Evolutionary conservation across 257 asterid species (phyloP).

Genomic region (Fraxinus quadrangulata): DNA sequence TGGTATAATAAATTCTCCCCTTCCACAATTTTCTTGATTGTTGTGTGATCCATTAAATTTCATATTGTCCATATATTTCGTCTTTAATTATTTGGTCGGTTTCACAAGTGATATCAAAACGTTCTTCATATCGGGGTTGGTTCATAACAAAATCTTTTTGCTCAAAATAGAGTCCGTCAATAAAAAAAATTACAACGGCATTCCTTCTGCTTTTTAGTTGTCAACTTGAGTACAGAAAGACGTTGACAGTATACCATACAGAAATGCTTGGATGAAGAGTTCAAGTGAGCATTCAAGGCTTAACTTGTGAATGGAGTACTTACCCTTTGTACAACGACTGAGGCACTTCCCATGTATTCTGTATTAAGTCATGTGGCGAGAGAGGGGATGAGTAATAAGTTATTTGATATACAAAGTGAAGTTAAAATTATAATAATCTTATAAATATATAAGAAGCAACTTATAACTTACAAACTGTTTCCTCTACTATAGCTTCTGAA

Average conservation of each 20-base stretch:
- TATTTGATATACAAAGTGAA: background rate
- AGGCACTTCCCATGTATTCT: slow-evolving; percentile 45
- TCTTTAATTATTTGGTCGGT: too few relatives aligned
- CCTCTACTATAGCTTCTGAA: slow-evolving; percentile 47
- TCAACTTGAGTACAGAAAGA: background rate
- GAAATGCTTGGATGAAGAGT: background rate
- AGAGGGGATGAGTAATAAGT: background rate
- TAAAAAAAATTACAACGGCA: background rate
- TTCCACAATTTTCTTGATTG: too few relatives aligned
- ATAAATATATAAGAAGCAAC: background rate
- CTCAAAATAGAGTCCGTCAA: background rate
- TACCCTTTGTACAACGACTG: slow-evolving; percentile 44
- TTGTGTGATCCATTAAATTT: too few relatives aligned
- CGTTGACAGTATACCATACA: background rate
- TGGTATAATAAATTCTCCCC: too few relatives aligned
- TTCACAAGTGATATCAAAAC: too few relatives aligned
- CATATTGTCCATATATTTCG: too few relatives aligned
- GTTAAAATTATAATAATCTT: background rate
- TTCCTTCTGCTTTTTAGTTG: background rate
- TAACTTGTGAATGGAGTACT: background rate
- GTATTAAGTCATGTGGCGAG: slow-evolving; percentile 3
- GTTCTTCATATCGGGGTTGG: too few relatives aligned
- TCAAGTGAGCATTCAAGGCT: background rate
- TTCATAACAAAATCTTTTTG: background rate
- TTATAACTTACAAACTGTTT: slow-evolving; percentile 41